Conservation (phyloP, 2,329 filamentous ascomycete species). For the Pestalotiopsis sp. region DNA sequence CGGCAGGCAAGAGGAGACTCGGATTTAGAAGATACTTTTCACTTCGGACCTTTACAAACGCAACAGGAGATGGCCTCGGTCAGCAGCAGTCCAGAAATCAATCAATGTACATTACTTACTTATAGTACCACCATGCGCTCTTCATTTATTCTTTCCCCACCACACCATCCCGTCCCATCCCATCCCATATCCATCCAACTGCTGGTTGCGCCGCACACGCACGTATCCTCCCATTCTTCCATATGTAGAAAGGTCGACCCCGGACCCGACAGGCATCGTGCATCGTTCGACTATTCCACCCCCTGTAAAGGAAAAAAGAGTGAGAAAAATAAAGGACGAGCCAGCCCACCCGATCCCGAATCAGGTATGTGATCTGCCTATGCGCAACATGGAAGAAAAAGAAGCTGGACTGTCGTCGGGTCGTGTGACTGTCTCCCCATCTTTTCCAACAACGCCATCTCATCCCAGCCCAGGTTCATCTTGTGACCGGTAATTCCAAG, state of each 20-base stretch:
- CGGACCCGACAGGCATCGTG: not conserved
- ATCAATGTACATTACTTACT: too few relatives aligned
- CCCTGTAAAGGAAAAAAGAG: not conserved
- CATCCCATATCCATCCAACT: not conserved
- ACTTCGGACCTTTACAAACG: too few relatives aligned
- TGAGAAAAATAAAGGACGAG: not conserved
- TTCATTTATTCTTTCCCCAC: not conserved
- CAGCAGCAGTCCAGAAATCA: too few relatives aligned
- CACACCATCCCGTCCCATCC: not conserved
- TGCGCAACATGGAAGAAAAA: not conserved
- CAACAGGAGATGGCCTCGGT: too few relatives aligned
- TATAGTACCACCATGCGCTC: too few relatives aligned
- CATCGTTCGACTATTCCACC: not conserved
- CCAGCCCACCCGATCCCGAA: not conserved
- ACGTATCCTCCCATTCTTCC: not conserved
- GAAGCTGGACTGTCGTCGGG: not conserved
- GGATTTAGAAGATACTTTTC: too few relatives aligned
- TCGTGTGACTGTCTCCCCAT: conserved; percentile 9
- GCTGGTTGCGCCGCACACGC: not conserved
- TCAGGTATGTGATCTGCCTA: not conserved
- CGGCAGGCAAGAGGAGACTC: too few relatives aligned
- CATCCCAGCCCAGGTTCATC: not conserved
- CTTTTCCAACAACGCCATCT: not conserved
- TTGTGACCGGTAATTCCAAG: not conserved
- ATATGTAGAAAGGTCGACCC: not conserved